Percentiles rank a stretch among this genome's conserved stretches.
Evolutionary conservation across 2,329 filamentous ascomycete genomes (phyloP).

Genomic region (Monilinia aucupariae): DNA sequence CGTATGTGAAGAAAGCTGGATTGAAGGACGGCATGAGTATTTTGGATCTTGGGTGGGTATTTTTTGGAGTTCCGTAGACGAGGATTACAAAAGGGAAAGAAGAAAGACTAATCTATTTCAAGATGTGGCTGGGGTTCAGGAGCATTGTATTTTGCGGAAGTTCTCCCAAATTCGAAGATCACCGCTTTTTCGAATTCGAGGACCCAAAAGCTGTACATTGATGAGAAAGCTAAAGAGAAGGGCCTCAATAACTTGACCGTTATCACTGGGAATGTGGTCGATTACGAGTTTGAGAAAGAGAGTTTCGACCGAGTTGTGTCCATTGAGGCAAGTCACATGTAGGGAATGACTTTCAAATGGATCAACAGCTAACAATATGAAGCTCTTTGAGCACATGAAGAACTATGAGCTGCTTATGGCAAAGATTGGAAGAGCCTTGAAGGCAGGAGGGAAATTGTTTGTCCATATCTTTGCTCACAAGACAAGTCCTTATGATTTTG

Average conservation of each 20-base stretch:
- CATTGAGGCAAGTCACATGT: slow-evolving; percentile 46
- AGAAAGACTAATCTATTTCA: not conserved
- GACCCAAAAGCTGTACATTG: slow-evolving; percentile 64
- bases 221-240: slow-evolving; percentile 50
- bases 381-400: slow-evolving; percentile 74
- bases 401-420: slow-evolving; percentile 64
- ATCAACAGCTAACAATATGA: slow-evolving; percentile 13
- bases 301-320: slow-evolving; percentile 61
- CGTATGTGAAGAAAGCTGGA: slow-evolving; percentile 54
- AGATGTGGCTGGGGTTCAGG: slow-evolving; percentile 67
- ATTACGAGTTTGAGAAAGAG: slow-evolving; percentile 55
- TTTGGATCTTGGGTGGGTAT: slow-evolving; percentile 29
- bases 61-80: slow-evolving; percentile 10
- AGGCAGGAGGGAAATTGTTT: slow-evolving; percentile 60
- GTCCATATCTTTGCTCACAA: slow-evolving; percentile 64
- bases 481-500: slow-evolving; percentile 63
- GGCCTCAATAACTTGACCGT: slow-evolving; percentile 56
- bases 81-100: not conserved
- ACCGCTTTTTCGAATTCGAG: slow-evolving; percentile 65
- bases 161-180: slow-evolving; percentile 55
- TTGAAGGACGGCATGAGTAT: slow-evolving; percentile 35
- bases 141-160: slow-evolving; percentile 59
- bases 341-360: not conserved
- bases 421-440: slow-evolving; percentile 55
- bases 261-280: slow-evolving; percentile 61